phyloP scores from a whole-genome alignment of 1,284 basidiomycete genomes.

The Neolentinus lepideus region DNA sequence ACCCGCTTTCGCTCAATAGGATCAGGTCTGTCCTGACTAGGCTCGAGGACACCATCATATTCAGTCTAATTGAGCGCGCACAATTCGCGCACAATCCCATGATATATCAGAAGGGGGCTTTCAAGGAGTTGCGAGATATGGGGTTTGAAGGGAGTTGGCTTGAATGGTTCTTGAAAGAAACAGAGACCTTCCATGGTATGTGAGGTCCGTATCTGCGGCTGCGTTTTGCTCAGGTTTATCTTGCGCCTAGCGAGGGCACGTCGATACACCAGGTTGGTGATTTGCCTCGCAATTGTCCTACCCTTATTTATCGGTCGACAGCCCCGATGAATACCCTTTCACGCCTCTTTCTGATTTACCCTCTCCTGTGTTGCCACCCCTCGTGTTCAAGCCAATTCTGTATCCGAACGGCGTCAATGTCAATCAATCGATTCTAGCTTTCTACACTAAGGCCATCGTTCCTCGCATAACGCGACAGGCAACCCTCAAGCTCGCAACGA shows the following conservation, averaged over 20 bases:
- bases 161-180: slow-evolving; percentile 96
- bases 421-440: slow-evolving; percentile 82
- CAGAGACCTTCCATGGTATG: slow-evolving; percentile 89
- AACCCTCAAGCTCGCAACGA: slow-evolving; percentile 50
- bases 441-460: slow-evolving; percentile 80
- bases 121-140: slow-evolving; percentile 66
- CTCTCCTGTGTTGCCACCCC: slow-evolving; percentile 71
- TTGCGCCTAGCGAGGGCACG: slow-evolving; percentile 77
- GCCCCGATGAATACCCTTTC: slow-evolving; percentile 98
- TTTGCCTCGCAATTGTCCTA: slow-evolving; percentile 1
- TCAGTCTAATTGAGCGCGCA: slow-evolving; percentile 91
- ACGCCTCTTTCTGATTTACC: slow-evolving; percentile 70
- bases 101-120: slow-evolving; percentile 80
- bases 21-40: slow-evolving; percentile 86
- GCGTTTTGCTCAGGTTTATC: neutral
- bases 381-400: slow-evolving; percentile 75
- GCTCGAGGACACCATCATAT: slow-evolving; percentile 98
- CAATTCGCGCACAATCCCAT: slow-evolving; percentile 94
- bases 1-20: slow-evolving; percentile 78
- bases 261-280: slow-evolving; percentile 76
- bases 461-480: slow-evolving; percentile 75
- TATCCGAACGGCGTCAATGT: slow-evolving; percentile 83
- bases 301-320: slow-evolving; percentile 22
- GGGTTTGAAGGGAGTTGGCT: slow-evolving; percentile 87
- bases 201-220: slow-evolving; percentile 7